phyloP scores from a whole-genome alignment of 2,329 filamentous ascomycete species.

The Scopulariopsis brevicaulis region DNA sequence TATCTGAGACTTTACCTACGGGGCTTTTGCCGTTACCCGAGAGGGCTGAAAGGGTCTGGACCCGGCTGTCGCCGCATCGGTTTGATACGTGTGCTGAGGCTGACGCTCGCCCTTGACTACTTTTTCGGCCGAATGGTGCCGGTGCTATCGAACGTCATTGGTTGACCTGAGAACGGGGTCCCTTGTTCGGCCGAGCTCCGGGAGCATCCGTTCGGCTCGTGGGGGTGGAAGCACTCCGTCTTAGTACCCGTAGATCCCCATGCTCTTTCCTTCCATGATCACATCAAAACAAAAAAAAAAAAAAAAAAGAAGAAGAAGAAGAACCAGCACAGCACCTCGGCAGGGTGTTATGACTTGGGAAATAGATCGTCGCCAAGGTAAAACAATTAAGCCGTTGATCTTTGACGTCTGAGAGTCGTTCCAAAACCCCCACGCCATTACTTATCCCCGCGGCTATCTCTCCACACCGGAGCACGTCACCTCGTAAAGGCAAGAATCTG shows the following conservation, averaged over 20 bases:
- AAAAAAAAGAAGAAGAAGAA: too few species aligned
- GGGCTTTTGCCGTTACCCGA: not conserved
- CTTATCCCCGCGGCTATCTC: not conserved
- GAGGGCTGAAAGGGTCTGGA: not conserved
- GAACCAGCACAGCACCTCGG: not conserved
- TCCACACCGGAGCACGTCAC: not conserved
- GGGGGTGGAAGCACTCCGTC: not conserved
- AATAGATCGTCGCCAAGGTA: not conserved
- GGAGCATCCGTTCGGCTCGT: not conserved
- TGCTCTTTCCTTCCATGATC: not conserved
- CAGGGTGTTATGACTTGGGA: not conserved
- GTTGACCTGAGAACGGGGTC: not conserved
- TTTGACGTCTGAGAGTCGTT: not conserved
- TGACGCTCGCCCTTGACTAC: not conserved
- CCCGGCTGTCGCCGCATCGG: not conserved
- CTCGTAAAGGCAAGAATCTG: not conserved
- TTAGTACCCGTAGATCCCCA: not conserved
- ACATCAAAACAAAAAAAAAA: not conserved
- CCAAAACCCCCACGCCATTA: not conserved
- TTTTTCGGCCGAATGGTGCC: not conserved
- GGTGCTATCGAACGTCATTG: not conserved
- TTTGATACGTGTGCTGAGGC: not conserved
- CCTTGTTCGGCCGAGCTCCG: not conserved
- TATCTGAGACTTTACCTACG: not conserved
- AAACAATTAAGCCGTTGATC: not conserved